A percentile compares a stretch with the other conserved stretches of the same genome.
Evolutionary conservation across 768 basidiomycete species (phyloP).

Genomic region (Pleurotus salmoneostramineus): DNA sequence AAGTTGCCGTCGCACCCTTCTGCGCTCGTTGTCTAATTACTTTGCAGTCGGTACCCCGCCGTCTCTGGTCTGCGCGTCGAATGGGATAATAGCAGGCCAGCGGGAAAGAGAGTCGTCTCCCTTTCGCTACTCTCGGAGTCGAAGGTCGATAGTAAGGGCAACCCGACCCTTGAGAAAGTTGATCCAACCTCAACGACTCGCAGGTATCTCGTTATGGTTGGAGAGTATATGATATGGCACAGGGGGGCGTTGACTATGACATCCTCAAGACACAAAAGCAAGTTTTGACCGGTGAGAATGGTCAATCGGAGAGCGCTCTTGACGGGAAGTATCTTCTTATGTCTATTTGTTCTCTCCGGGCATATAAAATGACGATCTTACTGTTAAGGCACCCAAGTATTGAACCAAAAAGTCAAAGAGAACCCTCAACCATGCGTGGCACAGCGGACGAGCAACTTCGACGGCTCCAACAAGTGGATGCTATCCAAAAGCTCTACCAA

Average conservation of each 20-base stretch:
- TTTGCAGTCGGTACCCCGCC: constrained; percentile 76
- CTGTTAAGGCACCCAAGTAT: constrained; percentile 73
- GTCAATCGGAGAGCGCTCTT: constrained; percentile 71
- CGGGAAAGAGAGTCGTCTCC: constrained; percentile 70
- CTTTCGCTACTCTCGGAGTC: constrained; percentile 55
- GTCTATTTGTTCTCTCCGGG: too few species aligned
- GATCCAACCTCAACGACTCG: constrained; percentile 42
- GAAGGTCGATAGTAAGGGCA: constrained; percentile 17
- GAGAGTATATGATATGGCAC: constrained; percentile 85
- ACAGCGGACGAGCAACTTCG: neutral
- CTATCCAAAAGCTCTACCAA: constrained; percentile 6
- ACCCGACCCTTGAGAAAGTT: constrained; percentile 39
- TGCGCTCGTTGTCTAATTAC: neutral
- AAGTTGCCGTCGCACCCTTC: constrained; percentile 13
- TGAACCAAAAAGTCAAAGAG: constrained; percentile 56
- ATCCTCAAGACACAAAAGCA: constrained; percentile 63
- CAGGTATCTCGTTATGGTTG: constrained; percentile 75
- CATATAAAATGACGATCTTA: too few species aligned
- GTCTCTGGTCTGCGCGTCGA: constrained; percentile 79
- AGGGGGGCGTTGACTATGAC: constrained; percentile 79
- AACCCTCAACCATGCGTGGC: constrained; percentile 11
- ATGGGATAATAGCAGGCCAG: constrained; percentile 78
- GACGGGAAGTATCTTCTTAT: constrained; percentile 84
- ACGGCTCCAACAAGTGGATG: neutral
- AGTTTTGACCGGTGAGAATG: constrained; percentile 81